A percentile compares a stretch with the other conserved stretches of the same genome.
These are phyloP conservation scores for Phtheirospermum japonicum DNA, from an alignment of 257 asterid species.

Conservation along the genomic window DNA sequence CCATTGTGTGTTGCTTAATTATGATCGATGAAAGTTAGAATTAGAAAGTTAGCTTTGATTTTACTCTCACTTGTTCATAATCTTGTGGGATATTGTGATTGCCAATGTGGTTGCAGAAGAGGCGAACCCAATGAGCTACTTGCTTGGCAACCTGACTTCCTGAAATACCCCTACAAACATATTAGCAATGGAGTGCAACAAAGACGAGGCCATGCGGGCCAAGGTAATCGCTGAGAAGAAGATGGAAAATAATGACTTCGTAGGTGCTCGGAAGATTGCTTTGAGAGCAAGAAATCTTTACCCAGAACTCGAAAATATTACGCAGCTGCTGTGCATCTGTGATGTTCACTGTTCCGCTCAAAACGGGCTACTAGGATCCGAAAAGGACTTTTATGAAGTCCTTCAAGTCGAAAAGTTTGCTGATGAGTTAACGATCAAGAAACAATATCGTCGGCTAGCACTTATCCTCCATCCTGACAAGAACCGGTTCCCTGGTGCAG, in stretches of 20 bases:
- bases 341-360: constrained; percentile 61
- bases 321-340: constrained; percentile 53
- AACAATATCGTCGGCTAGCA: constrained; percentile 63
- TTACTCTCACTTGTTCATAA: background rate
- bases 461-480: constrained; percentile 69
- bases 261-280: constrained; percentile 55
- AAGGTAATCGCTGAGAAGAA: constrained; percentile 61
- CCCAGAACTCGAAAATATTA: constrained; percentile 59
- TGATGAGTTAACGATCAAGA: constrained; percentile 45
- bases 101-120: constrained; percentile 28
- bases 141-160: background rate
- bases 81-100: constrained; percentile 18
- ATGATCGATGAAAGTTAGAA: background rate
- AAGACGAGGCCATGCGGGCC: constrained; percentile 69
- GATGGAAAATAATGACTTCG: constrained; percentile 57
- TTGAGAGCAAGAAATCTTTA: constrained; percentile 52
- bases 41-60: constrained; percentile 7
- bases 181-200: constrained; percentile 61
- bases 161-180: constrained; percentile 8
- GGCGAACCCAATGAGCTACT: background rate
- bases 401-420: constrained; percentile 55
- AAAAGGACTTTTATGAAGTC: constrained; percentile 62
- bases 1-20: constrained; percentile 9
- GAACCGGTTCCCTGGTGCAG: constrained; percentile 65
- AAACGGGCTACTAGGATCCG: constrained; percentile 43